These are phyloP conservation scores for Gremmenia infestans DNA, from an alignment of 2,329 filamentous ascomycete species.

Conservation along the genomic window DNA sequence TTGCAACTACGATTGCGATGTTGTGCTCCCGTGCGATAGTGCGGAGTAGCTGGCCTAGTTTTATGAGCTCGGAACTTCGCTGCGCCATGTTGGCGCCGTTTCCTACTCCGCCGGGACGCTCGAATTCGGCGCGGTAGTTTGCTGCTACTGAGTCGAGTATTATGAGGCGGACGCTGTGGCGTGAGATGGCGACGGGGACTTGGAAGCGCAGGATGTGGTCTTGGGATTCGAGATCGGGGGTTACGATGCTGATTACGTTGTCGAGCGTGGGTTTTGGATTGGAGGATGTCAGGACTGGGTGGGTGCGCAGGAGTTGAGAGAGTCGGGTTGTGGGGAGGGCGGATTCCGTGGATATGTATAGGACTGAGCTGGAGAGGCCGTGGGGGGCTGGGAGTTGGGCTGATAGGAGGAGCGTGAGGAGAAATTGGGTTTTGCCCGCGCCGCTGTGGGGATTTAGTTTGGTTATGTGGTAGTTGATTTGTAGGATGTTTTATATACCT, in stretches of 20 bases:
- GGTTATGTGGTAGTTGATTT: slow-evolving; percentile 3
- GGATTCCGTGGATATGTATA: slow-evolving; percentile 94
- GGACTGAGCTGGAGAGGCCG: slow-evolving; percentile 66
- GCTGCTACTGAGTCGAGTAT: slow-evolving; percentile 90
- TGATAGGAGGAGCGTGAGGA: slow-evolving; percentile 77
- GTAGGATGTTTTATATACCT: slow-evolving; percentile 45
- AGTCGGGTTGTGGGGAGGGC: slow-evolving; percentile 77
- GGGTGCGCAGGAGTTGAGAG: slow-evolving; percentile 66
- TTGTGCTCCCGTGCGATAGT: slow-evolving; percentile 68
- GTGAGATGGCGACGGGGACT: slow-evolving; percentile 75
- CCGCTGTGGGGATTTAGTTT: slow-evolving; percentile 48
- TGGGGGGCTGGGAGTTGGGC: slow-evolving; percentile 73
- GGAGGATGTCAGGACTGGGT: slow-evolving; percentile 53
- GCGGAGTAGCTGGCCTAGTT: slow-evolving; percentile 70
- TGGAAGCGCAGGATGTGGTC: slow-evolving; percentile 94
- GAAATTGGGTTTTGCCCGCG: slow-evolving; percentile 90
- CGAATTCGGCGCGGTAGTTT: slow-evolving; percentile 91
- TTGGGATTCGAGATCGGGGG: slow-evolving; percentile 87
- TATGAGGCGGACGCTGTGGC: slow-evolving; percentile 73
- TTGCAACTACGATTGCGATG: slow-evolving; percentile 84
- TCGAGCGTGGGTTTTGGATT: slow-evolving; percentile 58
- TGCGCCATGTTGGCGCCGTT: slow-evolving; percentile 61
- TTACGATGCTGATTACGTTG: slow-evolving; percentile 72
- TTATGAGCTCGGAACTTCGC: slow-evolving; percentile 70
- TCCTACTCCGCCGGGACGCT: slow-evolving; percentile 43